A percentile compares a stretch with the other conserved stretches of the same genome.
Evolutionary conservation across 192 early-diverging fungal genomes (phyloP).

Genomic region (Oehlia diaphana): DNA sequence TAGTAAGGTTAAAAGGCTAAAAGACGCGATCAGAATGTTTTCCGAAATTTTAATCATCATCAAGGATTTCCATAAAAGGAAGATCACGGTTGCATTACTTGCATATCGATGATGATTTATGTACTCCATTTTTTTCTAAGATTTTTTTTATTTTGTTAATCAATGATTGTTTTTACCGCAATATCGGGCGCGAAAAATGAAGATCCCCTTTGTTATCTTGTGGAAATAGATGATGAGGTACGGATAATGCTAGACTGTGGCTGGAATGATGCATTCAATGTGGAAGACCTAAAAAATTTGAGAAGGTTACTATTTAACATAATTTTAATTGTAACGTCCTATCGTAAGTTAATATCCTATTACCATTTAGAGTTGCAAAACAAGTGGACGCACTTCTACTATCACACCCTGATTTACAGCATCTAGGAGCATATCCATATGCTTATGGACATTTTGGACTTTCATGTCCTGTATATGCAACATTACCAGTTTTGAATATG

Average conservation of each 20-base stretch:
- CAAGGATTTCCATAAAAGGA: too few relatives aligned
- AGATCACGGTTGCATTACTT: too few relatives aligned
- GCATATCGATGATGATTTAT: too few relatives aligned
- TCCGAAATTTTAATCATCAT: too few relatives aligned
- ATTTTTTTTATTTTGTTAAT: too few relatives aligned
- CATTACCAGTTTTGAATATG: conserved; percentile 91
- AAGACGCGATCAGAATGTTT: too few relatives aligned
- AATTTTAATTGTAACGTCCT: neutral
- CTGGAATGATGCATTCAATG: conserved; percentile 77
- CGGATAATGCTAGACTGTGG: conserved; percentile 95
- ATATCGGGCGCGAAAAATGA: conserved; percentile 85
- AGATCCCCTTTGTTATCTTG: conserved; percentile 85
- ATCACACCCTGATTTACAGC: conserved; percentile 85
- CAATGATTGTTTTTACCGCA: conserved; percentile 64
- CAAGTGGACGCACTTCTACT: conserved; percentile 89
- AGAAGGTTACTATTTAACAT: conserved; percentile 52
- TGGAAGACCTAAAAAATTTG: conserved; percentile 63
- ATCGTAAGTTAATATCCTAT: neutral
- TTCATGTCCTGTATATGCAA: conserved; percentile 85
- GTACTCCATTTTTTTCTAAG: too few relatives aligned
- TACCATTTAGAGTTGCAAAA: conserved; percentile 69
- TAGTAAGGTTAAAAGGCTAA: too few relatives aligned
- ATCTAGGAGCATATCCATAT: conserved; percentile 85
- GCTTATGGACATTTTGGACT: conserved; percentile 76
- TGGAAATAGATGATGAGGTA: conserved; percentile 91